Evolutionary conservation across 2,329 filamentous ascomycete genomes (phyloP).

Genomic region (Chaetomium olivaceum): DNA sequence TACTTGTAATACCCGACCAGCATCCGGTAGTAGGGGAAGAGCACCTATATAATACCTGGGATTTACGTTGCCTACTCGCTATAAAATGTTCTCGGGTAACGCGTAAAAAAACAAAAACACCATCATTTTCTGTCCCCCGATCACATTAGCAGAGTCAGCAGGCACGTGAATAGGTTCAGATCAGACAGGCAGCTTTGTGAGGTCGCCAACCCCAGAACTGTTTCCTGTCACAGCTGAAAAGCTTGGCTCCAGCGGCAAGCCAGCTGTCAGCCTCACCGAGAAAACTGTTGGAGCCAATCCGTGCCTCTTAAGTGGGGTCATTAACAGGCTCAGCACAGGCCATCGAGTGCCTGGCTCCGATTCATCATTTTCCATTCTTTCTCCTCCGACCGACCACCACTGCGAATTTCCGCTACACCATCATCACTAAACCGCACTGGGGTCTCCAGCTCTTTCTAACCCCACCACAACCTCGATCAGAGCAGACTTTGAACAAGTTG

Average conservation of each 20-base stretch:
- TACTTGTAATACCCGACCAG: too few relatives aligned
- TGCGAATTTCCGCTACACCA: slow-evolving; percentile 38
- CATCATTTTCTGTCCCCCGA: too few relatives aligned
- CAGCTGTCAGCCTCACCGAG: slow-evolving; percentile 27
- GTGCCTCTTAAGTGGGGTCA: slow-evolving; percentile 14
- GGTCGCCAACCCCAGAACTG: not conserved
- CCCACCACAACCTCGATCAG: slow-evolving; percentile 30
- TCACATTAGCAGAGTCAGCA: too few relatives aligned
- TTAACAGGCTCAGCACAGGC: slow-evolving; percentile 29
- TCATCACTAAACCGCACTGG: slow-evolving; percentile 35
- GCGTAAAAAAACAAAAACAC: too few relatives aligned
- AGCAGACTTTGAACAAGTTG: slow-evolving; percentile 23
- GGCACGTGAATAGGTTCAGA: too few relatives aligned
- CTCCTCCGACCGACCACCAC: slow-evolving; percentile 34
- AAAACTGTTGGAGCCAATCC: slow-evolving; percentile 21
- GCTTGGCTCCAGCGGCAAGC: not conserved
- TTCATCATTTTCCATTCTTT: slow-evolving; percentile 35
- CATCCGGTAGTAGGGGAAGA: too few relatives aligned
- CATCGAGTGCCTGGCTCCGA: slow-evolving; percentile 28
- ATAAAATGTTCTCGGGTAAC: too few relatives aligned
- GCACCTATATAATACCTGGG: too few relatives aligned
- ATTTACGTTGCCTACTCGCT: too few relatives aligned
- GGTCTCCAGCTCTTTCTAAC: slow-evolving; percentile 33
- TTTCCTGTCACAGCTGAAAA: slow-evolving; percentile 4
- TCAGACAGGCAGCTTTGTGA: not conserved